A percentile compares a stretch with the other conserved stretches of the same genome.
Evolutionary conservation across 345 rosid species (phyloP).

Genomic region (Euphorbia pulcherrima): DNA sequence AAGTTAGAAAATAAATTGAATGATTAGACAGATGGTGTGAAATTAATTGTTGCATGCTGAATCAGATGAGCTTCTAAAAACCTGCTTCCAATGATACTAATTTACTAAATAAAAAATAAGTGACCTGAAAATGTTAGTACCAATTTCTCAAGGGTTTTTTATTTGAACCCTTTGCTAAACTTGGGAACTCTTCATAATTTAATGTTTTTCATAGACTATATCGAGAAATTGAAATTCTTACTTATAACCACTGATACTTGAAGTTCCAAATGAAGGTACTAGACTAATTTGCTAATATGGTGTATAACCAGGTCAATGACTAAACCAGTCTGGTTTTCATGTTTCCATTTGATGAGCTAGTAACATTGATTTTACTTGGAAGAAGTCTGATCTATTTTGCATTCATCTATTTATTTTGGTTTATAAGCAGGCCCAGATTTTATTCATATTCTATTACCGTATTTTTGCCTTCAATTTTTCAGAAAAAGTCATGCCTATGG

Average conservation of each 20-base stretch:
- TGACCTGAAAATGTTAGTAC: background rate
- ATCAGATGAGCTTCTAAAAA: background rate
- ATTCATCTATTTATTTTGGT: no score
- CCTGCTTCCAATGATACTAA: no score
- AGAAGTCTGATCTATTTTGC: background rate
- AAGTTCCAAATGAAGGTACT: background rate
- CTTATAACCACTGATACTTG: background rate
- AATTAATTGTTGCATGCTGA: background rate
- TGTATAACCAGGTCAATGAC: background rate
- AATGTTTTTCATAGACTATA: no score
- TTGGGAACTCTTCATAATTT: no score
- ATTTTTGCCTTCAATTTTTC: slow-evolving; percentile 1
- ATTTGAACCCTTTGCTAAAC: background rate
- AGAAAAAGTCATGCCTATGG: background rate
- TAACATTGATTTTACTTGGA: background rate
- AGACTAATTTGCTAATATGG: background rate
- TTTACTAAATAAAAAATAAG: background rate
- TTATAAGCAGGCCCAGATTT: background rate
- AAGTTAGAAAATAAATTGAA: background rate
- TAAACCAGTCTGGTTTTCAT: background rate
- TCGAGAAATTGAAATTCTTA: no score
- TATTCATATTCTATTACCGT: background rate
- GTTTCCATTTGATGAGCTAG: background rate
- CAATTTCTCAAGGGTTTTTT: background rate
- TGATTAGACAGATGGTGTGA: background rate